Conservation (phyloP, 805 yeast species). For the Lipomyces starkeyi region DNA sequence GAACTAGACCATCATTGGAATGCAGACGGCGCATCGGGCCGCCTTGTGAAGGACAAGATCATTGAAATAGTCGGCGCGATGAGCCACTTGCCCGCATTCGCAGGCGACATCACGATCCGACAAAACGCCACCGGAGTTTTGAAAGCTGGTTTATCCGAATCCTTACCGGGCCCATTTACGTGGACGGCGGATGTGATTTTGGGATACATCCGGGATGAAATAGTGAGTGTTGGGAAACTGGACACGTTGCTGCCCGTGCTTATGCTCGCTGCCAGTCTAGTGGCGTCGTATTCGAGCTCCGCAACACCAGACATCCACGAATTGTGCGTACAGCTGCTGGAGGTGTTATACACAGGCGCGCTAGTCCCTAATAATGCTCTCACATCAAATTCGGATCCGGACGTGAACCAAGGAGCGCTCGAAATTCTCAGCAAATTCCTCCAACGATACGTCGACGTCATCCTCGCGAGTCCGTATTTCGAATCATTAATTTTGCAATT, state of each 20-base stretch:
- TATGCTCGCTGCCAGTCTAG: slow-evolving; percentile 17
- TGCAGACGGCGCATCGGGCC: slow-evolving; percentile 59
- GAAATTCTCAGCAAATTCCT: slow-evolving; percentile 41
- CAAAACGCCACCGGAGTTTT: slow-evolving; percentile 70
- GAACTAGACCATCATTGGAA: slow-evolving; percentile 41
- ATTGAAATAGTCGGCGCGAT: slow-evolving; percentile 52
- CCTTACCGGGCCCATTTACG: slow-evolving; percentile 69
- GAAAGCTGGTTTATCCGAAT: slow-evolving; percentile 68
- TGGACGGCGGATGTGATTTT: slow-evolving; percentile 53
- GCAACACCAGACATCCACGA: background rate
- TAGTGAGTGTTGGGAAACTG: slow-evolving; percentile 11
- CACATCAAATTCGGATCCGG: slow-evolving; percentile 35
- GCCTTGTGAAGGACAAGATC: slow-evolving; percentile 54
- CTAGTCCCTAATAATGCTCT: slow-evolving; percentile 8
- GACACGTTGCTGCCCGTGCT: slow-evolving; percentile 28
- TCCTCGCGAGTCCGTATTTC: slow-evolving; percentile 27
- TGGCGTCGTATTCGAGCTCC: slow-evolving; percentile 10
- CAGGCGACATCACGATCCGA: slow-evolving; percentile 47
- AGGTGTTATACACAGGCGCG: slow-evolving; percentile 16
- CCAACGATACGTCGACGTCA: slow-evolving; percentile 25
- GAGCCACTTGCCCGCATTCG: slow-evolving; percentile 48
- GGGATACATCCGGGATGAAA: slow-evolving; percentile 37
- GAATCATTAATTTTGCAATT: slow-evolving; percentile 43
- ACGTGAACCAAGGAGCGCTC: slow-evolving; percentile 42
- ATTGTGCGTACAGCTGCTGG: slow-evolving; percentile 9